Base-by-base conservation (phyloP, 495 filamentous ascomycete genomes). In the Achaetomiella virescens region DNA sequence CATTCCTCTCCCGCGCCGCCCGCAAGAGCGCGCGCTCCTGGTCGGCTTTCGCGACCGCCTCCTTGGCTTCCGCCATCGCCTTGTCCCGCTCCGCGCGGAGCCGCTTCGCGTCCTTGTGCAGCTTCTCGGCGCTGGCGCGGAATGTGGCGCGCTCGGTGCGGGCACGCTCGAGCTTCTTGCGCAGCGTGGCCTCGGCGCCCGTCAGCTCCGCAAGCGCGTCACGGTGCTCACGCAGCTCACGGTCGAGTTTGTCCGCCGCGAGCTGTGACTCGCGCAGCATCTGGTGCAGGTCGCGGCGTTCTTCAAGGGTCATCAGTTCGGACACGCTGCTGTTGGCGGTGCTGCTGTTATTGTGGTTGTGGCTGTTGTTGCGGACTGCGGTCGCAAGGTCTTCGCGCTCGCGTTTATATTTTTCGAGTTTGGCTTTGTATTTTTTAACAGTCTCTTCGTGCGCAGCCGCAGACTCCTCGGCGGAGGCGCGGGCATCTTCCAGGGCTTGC, bases 391-490 rank as follows among this genome's bases (percentile, higher is more conserved):
- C 63, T 29, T 70, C 63, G n/a, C 66, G 65, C 57, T 71, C 67
- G 11, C 67, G 66, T 57, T 68, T 69, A 65, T 48, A 86, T 71
- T 45, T 79, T 69, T 62, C 72, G 52, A 61, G 77, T 72, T 55
- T 83, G 60, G 55, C 77, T 75, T 81, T 77, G 43, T 77, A 74
- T 24, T 84, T 77, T 18, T 77, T 74, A 8, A 70, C 20, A 0
- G 93, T 74, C 59, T 92, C 88, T 22, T 78, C 76, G 61, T 93
- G 93, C 61, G 91, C 90, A 44, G 88, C 84, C 0, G 89, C 91
- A 60, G 93, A 87, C 37, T 91, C 87, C 63, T 97, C 90, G 52
- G 68, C 69, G 78, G 87, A 61, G 87, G 73, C 63, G 85, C 92
- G 61, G 1, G 68, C 68, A 51, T 92, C 85, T 61, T 96, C 89